A percentile compares a stretch with the other conserved stretches of the same genome.
These are phyloP conservation scores for Euphorbia peplus DNA, from an alignment of 345 rosid genomes.

Conservation along the genomic window DNA sequence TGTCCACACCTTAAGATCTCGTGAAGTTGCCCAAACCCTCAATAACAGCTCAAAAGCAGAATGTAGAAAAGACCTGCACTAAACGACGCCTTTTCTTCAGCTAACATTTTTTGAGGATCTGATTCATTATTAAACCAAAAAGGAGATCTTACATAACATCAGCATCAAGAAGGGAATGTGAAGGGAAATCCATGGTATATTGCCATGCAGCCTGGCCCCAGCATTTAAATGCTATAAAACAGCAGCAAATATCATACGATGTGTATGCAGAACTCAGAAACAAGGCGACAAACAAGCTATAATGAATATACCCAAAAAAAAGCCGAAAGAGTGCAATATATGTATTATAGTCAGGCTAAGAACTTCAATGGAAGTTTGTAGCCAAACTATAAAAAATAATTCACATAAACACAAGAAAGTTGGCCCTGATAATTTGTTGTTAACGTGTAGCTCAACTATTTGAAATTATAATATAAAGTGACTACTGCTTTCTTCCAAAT, in stretches of 20 bases:
- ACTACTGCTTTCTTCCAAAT: not conserved
- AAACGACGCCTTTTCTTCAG: constrained; percentile 24
- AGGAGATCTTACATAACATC: constrained; percentile 81
- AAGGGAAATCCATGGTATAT: constrained; percentile 56
- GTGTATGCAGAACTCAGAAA: constrained; percentile 16
- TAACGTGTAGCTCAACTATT: not conserved
- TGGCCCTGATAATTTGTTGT: not conserved
- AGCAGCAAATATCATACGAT: constrained; percentile 17
- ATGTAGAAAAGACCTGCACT: constrained; percentile 79
- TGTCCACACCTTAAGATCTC: constrained; percentile 74
- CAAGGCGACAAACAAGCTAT: not conserved
- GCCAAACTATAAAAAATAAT: not conserved
- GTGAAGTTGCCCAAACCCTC: constrained; percentile 89
- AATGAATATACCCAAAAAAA: not conserved
- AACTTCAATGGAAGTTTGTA: not conserved
- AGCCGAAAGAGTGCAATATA: not conserved
- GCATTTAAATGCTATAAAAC: constrained; percentile 82
- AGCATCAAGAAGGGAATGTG: constrained; percentile 59
- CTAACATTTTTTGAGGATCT: constrained; percentile 2
- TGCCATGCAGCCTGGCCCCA: constrained; percentile 96
- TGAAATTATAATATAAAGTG: not conserved
- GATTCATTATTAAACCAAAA: constrained; percentile 20
- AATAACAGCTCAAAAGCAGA: constrained; percentile 92
- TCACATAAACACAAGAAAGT: not conserved
- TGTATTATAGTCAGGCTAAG: not conserved